Evolutionary conservation across 768 basidiomycete genomes (phyloP).

Genomic region (Sarcomyxa edulis): DNA sequence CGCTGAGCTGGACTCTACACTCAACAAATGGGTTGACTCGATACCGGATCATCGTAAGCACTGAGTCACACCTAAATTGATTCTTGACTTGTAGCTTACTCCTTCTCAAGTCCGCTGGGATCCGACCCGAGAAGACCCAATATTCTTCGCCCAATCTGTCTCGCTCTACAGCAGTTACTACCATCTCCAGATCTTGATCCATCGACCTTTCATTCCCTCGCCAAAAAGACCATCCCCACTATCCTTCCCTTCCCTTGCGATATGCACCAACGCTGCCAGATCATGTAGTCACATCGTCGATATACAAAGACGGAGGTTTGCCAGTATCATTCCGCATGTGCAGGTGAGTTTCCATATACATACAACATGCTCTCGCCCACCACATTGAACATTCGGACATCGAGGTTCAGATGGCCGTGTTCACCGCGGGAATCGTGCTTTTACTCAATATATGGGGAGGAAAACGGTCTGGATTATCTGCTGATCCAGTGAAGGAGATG

Average conservation of each 20-base stretch:
- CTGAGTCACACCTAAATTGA: neutral
- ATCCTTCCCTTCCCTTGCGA: slow-evolving; percentile 64
- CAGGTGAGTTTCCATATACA: slow-evolving; percentile 24
- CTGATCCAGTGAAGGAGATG: slow-evolving; percentile 47
- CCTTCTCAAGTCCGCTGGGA: slow-evolving; percentile 45
- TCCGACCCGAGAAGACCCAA: slow-evolving; percentile 35
- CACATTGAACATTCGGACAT: slow-evolving; percentile 9
- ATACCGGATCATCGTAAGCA: slow-evolving; percentile 55
- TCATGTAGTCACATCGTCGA: slow-evolving; percentile 80
- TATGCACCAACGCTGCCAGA: slow-evolving; percentile 76
- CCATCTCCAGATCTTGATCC: slow-evolving; percentile 65
- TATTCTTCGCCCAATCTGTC: slow-evolving; percentile 59
- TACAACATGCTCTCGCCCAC: slow-evolving; percentile 1
- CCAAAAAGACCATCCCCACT: slow-evolving; percentile 40
- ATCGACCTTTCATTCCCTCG: slow-evolving; percentile 73
- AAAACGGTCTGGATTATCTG: slow-evolving; percentile 37
- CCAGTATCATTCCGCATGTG: slow-evolving; percentile 23
- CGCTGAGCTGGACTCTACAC: slow-evolving; percentile 62
- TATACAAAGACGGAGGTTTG: slow-evolving; percentile 36
- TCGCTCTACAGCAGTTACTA: slow-evolving; percentile 45
- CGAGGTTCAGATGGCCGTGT: slow-evolving; percentile 25
- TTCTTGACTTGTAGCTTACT: neutral
- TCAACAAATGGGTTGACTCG: slow-evolving; percentile 68
- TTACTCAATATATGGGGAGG: slow-evolving; percentile 66
- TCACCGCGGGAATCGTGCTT: slow-evolving; percentile 46